phyloP scores from a whole-genome alignment of 306 rosid species.

The Notholithocarpus densiflorus region DNA sequence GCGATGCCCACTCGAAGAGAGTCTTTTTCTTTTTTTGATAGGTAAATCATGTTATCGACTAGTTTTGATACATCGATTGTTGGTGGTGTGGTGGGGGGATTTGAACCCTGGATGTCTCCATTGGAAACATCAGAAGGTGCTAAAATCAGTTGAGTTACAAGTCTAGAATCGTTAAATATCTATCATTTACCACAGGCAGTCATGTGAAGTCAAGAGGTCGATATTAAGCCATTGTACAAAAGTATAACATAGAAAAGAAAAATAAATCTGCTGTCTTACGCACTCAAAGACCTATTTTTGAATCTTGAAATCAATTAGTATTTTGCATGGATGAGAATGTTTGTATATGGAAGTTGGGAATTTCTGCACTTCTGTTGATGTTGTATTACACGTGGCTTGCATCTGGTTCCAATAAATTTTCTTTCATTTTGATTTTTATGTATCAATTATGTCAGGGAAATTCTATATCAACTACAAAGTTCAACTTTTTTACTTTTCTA shows the following conservation, averaged over 20 bases:
- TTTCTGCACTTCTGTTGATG: neutral
- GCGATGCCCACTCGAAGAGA: no score
- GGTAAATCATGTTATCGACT: no score
- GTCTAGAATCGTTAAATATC: neutral
- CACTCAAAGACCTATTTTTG: neutral
- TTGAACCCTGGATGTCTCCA: no score
- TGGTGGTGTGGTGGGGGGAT: no score
- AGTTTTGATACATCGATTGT: no score
- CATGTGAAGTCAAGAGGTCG: neutral
- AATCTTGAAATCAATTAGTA: neutral
- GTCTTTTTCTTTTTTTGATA: no score
- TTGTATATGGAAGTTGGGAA: neutral
- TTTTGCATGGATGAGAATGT: neutral
- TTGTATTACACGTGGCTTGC: slow-evolving; percentile 15
- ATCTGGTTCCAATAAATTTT: neutral
- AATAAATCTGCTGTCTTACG: neutral
- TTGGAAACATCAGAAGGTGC: no score
- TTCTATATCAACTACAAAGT: slow-evolving; percentile 91
- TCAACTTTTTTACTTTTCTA: slow-evolving; percentile 73
- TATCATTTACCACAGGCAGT: neutral
- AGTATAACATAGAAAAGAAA: neutral
- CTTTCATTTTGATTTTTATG: slow-evolving; percentile 11
- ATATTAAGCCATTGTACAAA: neutral
- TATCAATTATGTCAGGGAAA: slow-evolving; percentile 68
- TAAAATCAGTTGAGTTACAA: no score